These are phyloP conservation scores for Trichoderma sp. DNA, from an alignment of 2,329 filamentous ascomycete species.

Conservation along the genomic window DNA sequence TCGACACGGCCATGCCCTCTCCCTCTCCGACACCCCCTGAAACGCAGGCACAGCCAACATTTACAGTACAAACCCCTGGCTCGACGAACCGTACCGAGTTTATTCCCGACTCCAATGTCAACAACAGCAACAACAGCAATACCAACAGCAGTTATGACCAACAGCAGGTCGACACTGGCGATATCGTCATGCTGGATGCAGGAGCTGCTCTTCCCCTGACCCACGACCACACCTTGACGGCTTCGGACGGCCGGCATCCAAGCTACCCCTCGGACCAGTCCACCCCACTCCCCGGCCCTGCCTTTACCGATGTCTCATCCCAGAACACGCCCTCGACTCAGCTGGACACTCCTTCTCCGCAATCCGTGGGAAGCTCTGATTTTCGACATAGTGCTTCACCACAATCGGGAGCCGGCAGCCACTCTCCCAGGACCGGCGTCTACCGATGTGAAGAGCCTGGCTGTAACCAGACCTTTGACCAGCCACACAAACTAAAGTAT, in stretches of 20 bases:
- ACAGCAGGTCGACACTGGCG: neutral
- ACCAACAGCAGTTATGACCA: neutral
- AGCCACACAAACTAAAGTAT: slow-evolving; percentile 62
- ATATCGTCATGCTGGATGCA: slow-evolving; percentile 15
- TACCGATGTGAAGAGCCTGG: slow-evolving; percentile 43
- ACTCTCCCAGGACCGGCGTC: slow-evolving; percentile 36
- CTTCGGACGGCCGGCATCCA: slow-evolving; percentile 32
- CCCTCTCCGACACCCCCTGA: slow-evolving; percentile 32
- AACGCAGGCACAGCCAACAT: slow-evolving; percentile 27
- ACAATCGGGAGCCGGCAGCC: slow-evolving; percentile 30
- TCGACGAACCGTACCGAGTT: slow-evolving; percentile 31
- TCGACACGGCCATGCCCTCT: slow-evolving; percentile 24
- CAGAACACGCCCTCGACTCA: slow-evolving; percentile 52
- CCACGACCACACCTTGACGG: neutral
- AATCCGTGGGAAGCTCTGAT: slow-evolving; percentile 41
- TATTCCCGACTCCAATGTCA: neutral
- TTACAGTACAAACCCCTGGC: slow-evolving; percentile 34
- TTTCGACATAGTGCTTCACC: slow-evolving; percentile 44
- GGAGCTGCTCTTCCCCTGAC: neutral
- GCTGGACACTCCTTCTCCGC: slow-evolving; percentile 46
- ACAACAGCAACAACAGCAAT: neutral
- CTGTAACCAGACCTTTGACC: slow-evolving; percentile 52
- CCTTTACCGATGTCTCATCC: slow-evolving; percentile 45
- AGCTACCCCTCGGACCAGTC: slow-evolving; percentile 46
- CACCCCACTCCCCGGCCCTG: slow-evolving; percentile 44